A percentile compares a stretch with the other conserved stretches of the same genome.
phyloP scores from a whole-genome alignment of 371 early-diverging fungal species.

The Amoeboaphelidium occidentale region DNA sequence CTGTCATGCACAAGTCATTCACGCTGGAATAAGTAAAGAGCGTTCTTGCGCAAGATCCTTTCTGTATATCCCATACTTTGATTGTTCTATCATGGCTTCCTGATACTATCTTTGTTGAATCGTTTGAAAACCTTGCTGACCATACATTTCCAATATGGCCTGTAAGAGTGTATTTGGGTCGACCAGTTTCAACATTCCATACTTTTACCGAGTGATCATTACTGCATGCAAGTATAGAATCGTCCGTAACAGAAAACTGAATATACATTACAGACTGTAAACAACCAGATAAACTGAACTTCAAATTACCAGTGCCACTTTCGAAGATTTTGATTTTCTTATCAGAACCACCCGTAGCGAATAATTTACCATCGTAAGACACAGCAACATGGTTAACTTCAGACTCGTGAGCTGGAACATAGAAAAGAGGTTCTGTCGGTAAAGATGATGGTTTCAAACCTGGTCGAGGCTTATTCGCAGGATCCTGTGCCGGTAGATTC shows the following conservation, averaged over 20 bases:
- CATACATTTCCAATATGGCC: conserved; percentile 86
- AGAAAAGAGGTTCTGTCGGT: too few species aligned
- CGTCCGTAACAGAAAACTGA: conserved; percentile 44
- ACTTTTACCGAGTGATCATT: conserved; percentile 72
- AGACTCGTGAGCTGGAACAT: conserved; percentile 31
- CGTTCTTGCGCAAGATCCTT: conserved; percentile 61
- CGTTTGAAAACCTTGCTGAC: conserved; percentile 53
- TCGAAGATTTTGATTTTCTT: conserved; percentile 61
- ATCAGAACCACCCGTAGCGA: conserved; percentile 73
- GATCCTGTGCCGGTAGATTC: too few species aligned
- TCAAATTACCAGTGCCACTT: conserved; percentile 32
- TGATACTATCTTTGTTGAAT: conserved; percentile 55
- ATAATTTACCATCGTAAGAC: conserved; percentile 38
- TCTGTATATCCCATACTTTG: conserved; percentile 79
- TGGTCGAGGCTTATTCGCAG: too few species aligned
- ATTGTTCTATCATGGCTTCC: conserved; percentile 87
- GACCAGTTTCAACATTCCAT: conserved; percentile 50
- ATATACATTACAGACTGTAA: conserved; percentile 59
- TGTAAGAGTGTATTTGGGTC: conserved; percentile 66
- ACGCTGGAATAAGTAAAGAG: conserved; percentile 81
- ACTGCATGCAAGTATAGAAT: conserved; percentile 53
- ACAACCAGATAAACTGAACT: conserved; percentile 45
- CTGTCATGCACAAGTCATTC: conserved; percentile 62
- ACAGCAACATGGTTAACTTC: conserved; percentile 59
- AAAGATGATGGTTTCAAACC: too few species aligned